Percentiles rank a stretch among this genome's conserved stretches.
phyloP scores from a whole-genome alignment of 1,284 basidiomycete species.

The Omphalotus olearius region DNA sequence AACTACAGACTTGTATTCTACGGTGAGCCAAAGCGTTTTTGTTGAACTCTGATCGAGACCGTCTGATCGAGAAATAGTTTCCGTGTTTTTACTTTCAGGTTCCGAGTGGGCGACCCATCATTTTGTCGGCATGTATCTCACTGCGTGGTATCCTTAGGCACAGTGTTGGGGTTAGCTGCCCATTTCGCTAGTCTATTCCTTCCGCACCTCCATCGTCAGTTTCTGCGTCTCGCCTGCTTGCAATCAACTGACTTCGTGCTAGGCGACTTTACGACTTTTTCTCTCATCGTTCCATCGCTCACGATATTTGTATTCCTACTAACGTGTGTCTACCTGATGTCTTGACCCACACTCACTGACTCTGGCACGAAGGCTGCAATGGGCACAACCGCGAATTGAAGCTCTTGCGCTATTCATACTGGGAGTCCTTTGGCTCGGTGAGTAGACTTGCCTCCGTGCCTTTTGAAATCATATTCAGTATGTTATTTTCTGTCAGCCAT shows the following conservation, averaged over 20 bases:
- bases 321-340: slow-evolving; percentile 34
- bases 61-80: slow-evolving; percentile 35
- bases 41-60: slow-evolving; percentile 1
- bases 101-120: not conserved
- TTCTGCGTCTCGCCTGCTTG: not conserved
- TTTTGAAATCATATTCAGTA: slow-evolving; percentile 8
- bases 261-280: slow-evolving; percentile 70
- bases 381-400: slow-evolving; percentile 64
- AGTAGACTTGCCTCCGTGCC: slow-evolving; percentile 20
- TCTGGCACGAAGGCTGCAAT: slow-evolving; percentile 47
- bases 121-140: not conserved
- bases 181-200: slow-evolving; percentile 65
- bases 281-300: slow-evolving; percentile 56
- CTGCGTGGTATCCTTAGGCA: slow-evolving; percentile 25
- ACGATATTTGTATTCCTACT: slow-evolving; percentile 58
- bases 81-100: slow-evolving; percentile 56
- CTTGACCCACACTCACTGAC: not conserved
- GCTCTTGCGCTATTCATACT: slow-evolving; percentile 49
- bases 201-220: slow-evolving; percentile 51
- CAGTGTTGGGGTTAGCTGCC: slow-evolving; percentile 62
- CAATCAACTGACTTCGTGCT: slow-evolving; percentile 2
- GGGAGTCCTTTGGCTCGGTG: slow-evolving; percentile 65
- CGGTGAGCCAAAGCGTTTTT: slow-evolving; percentile 28
- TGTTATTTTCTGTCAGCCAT: slow-evolving; percentile 40
- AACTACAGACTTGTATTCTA: slow-evolving; percentile 50